phyloP scores from a whole-genome alignment of 2,329 filamentous ascomycete species.

The Microdochium paspali region DNA sequence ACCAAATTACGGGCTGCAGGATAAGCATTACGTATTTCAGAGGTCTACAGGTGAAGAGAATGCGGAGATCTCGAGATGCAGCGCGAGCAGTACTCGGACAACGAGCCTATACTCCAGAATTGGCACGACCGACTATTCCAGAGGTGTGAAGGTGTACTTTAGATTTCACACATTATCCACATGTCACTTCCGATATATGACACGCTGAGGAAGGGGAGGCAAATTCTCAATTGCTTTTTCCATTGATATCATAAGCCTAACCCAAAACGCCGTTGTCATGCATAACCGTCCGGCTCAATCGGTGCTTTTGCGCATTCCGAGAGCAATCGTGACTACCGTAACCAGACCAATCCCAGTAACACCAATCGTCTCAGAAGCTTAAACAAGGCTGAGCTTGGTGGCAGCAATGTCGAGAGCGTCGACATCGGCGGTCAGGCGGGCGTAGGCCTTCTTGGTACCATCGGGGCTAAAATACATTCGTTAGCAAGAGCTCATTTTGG shows the following conservation, averaged over 20 bases:
- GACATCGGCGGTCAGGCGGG: conserved; percentile 88
- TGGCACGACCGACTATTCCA: no score
- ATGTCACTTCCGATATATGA: conserved; percentile 1
- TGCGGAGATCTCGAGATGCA: no score
- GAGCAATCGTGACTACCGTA: conserved; percentile 10
- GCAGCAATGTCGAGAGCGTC: conserved; percentile 98
- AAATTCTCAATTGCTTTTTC: conserved; percentile 16
- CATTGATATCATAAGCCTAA: conserved; percentile 22
- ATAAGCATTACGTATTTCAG: no score
- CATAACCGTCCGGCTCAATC: conserved; percentile 15
- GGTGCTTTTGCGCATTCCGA: conserved; percentile 11
- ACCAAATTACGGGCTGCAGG: no score
- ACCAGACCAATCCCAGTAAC: conserved; percentile 6
- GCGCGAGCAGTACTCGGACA: no score
- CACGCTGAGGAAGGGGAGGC: conserved; percentile 6
- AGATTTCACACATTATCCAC: not conserved
- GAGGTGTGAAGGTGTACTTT: no score
- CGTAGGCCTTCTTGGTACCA: conserved; percentile 98
- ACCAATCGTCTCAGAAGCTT: conserved; percentile 37
- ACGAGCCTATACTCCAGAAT: no score
- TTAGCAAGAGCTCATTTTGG: conserved; percentile 10
- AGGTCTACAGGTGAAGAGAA: no score
- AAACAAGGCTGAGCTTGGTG: conserved; percentile 97
- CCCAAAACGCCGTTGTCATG: conserved; percentile 23
- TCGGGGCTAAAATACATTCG: conserved; percentile 56